Evolutionary conservation across 2,329 filamentous ascomycete genomes (phyloP).

Genomic region (Rhynchosporium agropyri): DNA sequence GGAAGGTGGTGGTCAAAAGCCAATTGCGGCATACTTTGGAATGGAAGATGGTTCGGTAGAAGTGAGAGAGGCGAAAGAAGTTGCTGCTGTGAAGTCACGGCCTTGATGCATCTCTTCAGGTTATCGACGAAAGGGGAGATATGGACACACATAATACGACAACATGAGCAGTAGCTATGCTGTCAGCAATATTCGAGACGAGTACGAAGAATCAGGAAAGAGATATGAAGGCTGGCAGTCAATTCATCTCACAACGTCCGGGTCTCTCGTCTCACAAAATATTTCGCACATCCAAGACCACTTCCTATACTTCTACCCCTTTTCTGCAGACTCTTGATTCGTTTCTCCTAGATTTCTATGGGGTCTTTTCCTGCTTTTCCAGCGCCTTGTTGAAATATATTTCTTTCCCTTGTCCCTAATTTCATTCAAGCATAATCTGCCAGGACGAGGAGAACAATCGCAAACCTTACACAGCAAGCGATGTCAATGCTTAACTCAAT

Average conservation of each 20-base stretch:
- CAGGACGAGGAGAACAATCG: not conserved
- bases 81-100: constrained; percentile 36
- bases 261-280: not conserved
- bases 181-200: not conserved
- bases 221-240: constrained; percentile 7
- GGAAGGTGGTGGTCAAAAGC: constrained; percentile 78
- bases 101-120: constrained; percentile 20
- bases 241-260: not conserved
- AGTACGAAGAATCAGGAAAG: constrained; percentile 2
- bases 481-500: no score
- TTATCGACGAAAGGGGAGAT: not conserved
- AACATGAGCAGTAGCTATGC: not conserved
- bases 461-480: not conserved
- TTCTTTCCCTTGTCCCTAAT: not conserved
- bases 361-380: not conserved
- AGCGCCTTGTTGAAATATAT: not conserved
- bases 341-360: constrained; percentile 6
- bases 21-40: constrained; percentile 92
- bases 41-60: constrained; percentile 75
- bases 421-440: not conserved
- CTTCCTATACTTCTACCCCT: not conserved
- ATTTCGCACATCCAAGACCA: not conserved
- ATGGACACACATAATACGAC: not conserved
- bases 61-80: constrained; percentile 49
- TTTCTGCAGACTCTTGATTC: not conserved